Evolutionary conservation across 768 basidiomycete species (phyloP).

Genomic region (Lenzites betulinus): DNA sequence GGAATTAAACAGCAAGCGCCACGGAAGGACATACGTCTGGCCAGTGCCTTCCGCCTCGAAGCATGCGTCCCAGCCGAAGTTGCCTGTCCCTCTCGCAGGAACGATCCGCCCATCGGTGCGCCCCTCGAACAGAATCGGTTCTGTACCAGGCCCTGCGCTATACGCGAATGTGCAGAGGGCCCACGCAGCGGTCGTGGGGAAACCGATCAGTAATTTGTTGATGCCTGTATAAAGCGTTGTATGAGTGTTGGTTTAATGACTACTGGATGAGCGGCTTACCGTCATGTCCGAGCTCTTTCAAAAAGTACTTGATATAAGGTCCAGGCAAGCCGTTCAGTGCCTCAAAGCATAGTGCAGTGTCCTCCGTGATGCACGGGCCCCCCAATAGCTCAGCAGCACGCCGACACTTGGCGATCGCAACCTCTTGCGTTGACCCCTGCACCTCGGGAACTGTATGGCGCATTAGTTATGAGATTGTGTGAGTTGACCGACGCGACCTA

Average conservation of each 20-base stretch:
- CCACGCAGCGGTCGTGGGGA: constrained; percentile 76
- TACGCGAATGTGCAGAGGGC: constrained; percentile 98
- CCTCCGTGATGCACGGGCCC: constrained; percentile 77
- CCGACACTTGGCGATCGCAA: constrained; percentile 85
- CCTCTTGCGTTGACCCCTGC: constrained; percentile 90
- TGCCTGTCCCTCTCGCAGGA: constrained; percentile 69
- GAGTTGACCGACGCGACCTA: constrained; percentile 40
- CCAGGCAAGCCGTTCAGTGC: constrained; percentile 92
- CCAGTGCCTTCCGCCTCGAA: constrained; percentile 79
- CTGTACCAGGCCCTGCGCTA: constrained; percentile 75
- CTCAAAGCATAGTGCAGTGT: constrained; percentile 91
- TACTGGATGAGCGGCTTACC: constrained; percentile 43
- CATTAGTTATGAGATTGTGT: background rate
- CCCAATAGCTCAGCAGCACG: constrained; percentile 80
- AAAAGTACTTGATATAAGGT: constrained; percentile 95
- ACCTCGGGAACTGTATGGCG: constrained; percentile 77
- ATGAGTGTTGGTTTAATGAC: background rate
- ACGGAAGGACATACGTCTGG: constrained; percentile 58
- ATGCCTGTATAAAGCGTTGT: constrained; percentile 51
- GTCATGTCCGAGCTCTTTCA: constrained; percentile 80
- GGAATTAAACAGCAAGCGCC: background rate
- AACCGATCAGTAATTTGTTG: constrained; percentile 78
- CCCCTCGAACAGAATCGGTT: constrained; percentile 86
- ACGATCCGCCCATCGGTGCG: constrained; percentile 90
- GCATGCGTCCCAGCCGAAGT: constrained; percentile 91